These are phyloP conservation scores for Fomitopsis betulina DNA, from an alignment of 1,284 basidiomycete species.

Conservation along the genomic window DNA sequence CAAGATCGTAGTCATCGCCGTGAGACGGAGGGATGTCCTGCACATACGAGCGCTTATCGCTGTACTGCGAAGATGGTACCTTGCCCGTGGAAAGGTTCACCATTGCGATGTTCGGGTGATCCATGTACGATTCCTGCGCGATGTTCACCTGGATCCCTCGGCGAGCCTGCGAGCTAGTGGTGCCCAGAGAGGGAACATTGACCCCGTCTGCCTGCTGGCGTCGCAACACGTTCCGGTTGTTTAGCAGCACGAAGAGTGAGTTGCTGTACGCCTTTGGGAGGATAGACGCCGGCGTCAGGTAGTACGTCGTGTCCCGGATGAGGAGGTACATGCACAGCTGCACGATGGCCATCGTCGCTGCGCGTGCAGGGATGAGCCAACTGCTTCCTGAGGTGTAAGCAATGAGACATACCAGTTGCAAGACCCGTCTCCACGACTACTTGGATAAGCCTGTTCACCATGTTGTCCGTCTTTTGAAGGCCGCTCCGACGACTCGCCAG, in stretches of 20 bases:
- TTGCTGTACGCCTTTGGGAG: conserved; percentile 2
- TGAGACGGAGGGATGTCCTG: background rate
- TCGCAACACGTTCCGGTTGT: conserved; percentile 1
- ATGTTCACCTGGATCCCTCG: conserved; percentile 1
- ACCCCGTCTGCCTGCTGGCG: background rate
- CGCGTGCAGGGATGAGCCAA: background rate
- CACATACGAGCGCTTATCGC: background rate
- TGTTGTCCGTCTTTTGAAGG: conserved; percentile 2
- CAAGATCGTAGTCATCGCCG: background rate
- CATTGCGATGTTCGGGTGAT: background rate
- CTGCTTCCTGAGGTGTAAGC: background rate
- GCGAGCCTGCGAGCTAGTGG: background rate
- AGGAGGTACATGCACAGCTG: conserved; percentile 2
- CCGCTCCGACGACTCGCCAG: conserved; percentile 5
- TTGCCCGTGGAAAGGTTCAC: conserved; percentile 1
- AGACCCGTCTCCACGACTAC: conserved; percentile 11
- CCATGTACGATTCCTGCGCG: conserved; percentile 2
- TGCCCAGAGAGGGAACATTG: background rate
- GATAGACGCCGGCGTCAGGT: background rate
- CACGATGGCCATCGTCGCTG: background rate
- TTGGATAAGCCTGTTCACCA: conserved; percentile 6
- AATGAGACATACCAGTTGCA: background rate
- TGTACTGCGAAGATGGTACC: background rate
- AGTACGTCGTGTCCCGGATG: background rate
- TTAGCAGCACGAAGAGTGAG: conserved; percentile 1